Conservation (phyloP, 2,329 filamentous ascomycete species). For the Tolypocladium paradoxum region DNA sequence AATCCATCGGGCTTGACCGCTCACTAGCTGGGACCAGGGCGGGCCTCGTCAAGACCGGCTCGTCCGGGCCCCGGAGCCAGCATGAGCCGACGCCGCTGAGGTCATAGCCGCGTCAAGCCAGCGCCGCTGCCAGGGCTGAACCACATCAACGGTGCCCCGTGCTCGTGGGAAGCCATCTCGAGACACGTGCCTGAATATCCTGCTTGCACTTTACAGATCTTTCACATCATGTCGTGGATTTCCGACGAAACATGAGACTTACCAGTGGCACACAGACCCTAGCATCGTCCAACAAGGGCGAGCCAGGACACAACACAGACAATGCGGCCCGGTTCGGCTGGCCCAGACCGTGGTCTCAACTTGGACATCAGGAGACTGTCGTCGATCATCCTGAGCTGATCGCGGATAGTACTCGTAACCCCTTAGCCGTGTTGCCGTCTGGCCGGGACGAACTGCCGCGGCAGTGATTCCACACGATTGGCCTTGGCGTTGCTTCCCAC, state of each 20-base stretch:
- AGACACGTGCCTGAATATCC: neutral
- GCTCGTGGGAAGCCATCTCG: neutral
- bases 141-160: neutral
- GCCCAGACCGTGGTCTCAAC: no score
- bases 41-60: neutral
- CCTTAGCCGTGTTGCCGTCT: neutral
- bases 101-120: neutral
- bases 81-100: neutral
- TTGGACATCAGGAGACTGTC: no score
- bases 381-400: no score
- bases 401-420: no score
- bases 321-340: no score
- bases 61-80: neutral
- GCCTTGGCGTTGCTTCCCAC: neutral
- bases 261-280: neutral
- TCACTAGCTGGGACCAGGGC: neutral
- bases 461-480: neutral
- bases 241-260: neutral
- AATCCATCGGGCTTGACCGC: neutral
- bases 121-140: neutral
- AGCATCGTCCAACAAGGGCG: no score
- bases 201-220: neutral
- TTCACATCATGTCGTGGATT: neutral
- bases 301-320: no score
- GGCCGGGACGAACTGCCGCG: neutral